phyloP scores from a whole-genome alignment of 2,329 filamentous ascomycete genomes.

The Aspergillus puulaauensis region DNA sequence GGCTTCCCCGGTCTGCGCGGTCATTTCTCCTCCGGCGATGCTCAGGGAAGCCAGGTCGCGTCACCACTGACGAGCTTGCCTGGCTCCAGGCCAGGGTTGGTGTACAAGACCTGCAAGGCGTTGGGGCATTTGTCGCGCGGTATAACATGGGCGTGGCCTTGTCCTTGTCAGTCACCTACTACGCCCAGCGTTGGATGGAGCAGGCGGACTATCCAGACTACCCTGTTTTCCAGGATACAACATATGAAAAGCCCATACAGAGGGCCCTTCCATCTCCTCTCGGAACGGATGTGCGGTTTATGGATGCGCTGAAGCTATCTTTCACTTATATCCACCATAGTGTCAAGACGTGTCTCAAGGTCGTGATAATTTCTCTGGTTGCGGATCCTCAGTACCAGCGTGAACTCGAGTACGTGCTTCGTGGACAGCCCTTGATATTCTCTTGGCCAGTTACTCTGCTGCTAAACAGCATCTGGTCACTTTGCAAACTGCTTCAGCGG shows the following conservation, averaged over 20 bases:
- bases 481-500: conserved; percentile 45
- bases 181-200: conserved; percentile 17
- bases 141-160: conserved; percentile 48
- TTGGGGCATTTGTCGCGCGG: conserved; percentile 45
- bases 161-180: conserved; percentile 24
- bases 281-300: not conserved
- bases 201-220: conserved; percentile 13
- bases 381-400: conserved; percentile 53
- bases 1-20: conserved; percentile 1
- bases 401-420: conserved; percentile 47
- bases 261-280: conserved; percentile 27
- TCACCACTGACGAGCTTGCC: conserved; percentile 39
- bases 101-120: conserved; percentile 31
- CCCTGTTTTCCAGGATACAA: conserved; percentile 18
- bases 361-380: conserved; percentile 49
- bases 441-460: conserved; percentile 37
- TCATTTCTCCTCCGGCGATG: conserved; percentile 39
- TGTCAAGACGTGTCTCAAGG: conserved; percentile 38
- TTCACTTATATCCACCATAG: conserved; percentile 33
- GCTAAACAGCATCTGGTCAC: conserved; percentile 49
- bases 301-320: conserved; percentile 38
- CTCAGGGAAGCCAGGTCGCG: conserved; percentile 40
- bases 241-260: conserved; percentile 27
- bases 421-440: conserved; percentile 31
- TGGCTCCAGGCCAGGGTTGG: conserved; percentile 41